Evolutionary conservation across 2,329 filamentous ascomycete species (phyloP).

Genomic region (Aureobasidium namibiae): DNA sequence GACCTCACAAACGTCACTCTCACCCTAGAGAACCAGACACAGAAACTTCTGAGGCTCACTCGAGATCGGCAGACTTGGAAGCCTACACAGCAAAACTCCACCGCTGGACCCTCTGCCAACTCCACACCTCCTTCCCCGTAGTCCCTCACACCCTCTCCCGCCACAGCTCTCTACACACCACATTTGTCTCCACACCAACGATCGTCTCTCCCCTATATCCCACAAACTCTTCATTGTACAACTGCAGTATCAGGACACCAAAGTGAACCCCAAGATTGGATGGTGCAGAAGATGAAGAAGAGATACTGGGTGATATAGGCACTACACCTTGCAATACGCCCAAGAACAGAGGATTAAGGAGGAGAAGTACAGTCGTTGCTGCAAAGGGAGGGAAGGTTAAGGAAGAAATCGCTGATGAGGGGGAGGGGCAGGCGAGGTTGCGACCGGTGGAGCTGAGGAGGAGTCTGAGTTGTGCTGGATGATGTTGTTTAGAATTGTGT

Average conservation of each 20-base stretch:
- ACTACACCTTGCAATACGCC: conserved; percentile 6
- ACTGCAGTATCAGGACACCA: background rate
- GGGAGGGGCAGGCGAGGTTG: background rate
- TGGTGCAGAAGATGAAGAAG: background rate
- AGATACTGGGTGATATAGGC: background rate
- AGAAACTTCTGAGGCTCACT: background rate
- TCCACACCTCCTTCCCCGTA: background rate
- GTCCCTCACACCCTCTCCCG: background rate
- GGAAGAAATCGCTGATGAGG: background rate
- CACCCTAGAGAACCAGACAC: background rate
- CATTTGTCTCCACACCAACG: background rate
- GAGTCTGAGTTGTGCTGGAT: conserved; percentile 9
- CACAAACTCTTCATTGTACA: background rate
- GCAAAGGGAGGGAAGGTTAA: background rate
- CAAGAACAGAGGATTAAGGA: background rate
- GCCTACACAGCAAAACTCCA: background rate
- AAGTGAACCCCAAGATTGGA: no score
- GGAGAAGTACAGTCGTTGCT: conserved; percentile 1
- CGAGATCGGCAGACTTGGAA: background rate
- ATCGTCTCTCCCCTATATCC: background rate
- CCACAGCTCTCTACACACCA: background rate
- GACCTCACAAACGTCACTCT: background rate
- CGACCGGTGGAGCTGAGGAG: background rate
- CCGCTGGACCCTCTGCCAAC: background rate
- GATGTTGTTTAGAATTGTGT: no score